Evolutionary conservation across 2,329 filamentous ascomycete species (phyloP), one percentile per base, ranked within the genome.

Genomic region (Calonectria montana): DNA sequence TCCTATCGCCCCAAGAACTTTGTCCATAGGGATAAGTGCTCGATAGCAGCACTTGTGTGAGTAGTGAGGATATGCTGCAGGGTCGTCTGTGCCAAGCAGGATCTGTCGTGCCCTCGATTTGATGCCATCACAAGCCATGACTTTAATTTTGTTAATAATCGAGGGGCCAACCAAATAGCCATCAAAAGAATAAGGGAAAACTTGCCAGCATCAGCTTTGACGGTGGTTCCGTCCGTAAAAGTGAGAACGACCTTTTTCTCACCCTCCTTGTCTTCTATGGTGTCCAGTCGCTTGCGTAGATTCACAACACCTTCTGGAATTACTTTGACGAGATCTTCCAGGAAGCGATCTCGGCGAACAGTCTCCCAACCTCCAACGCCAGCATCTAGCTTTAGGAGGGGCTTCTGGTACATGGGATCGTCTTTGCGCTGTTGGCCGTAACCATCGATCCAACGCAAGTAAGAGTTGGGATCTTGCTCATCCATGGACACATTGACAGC

Each of bases 321-420:
- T 21, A 59, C 37, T 59, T 59, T 59, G 35, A 59, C 53, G 25
- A 59, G 53, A 39, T 59, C 53, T 39, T 41, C 53, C 53, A 59
- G 37, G 31, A 59, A 59, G 21, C 53, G 53, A 59, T 59, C 53
- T 10, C 53, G 31, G 2, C 53, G 53, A 2, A 59, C 53, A 35
- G 37, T 59, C 31, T 59, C 53, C 53, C 53, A 59, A 4, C 53
- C 53, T 6, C 31, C 53, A 12, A 59, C 21, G 2, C 53, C 61
- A 4, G 47, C 45, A 65, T 65, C 45, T 13, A 65, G 23, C 3
- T 65, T 12, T 7, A 13, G 25, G 18, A 59, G 53, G 1, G 37
- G 21, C 9, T 59, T 39, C 8, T 59, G 53, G n/a, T 59, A 25
- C 13, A 59, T 9, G 2, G 53, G 16, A 1, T 59, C 53, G 3